Conservation (phyloP, 2,329 filamentous ascomycete genomes). For the Aspergillus texensis region DNA sequence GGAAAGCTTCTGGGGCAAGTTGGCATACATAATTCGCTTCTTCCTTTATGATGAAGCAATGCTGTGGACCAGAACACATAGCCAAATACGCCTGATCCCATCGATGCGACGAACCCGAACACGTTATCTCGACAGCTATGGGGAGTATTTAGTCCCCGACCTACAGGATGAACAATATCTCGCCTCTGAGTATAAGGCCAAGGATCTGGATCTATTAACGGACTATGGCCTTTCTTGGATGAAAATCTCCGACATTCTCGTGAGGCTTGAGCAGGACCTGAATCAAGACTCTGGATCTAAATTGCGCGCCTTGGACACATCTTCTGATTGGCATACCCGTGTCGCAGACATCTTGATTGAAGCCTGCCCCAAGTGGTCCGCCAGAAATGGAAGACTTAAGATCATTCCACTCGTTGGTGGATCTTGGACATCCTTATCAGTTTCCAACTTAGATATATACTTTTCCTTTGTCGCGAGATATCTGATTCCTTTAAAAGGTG, state of each 20-base stretch:
- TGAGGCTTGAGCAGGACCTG: slow-evolving; percentile 7
- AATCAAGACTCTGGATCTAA: slow-evolving; percentile 4
- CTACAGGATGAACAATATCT: slow-evolving; percentile 7
- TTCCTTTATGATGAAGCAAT: no score
- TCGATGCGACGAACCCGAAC: slow-evolving; percentile 7
- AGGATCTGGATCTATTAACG: slow-evolving; percentile 4
- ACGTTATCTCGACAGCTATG: slow-evolving; percentile 8
- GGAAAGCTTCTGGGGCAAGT: slow-evolving; percentile 12
- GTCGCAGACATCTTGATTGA: slow-evolving; percentile 5
- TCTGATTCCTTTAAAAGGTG: not conserved
- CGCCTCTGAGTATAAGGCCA: slow-evolving; percentile 1
- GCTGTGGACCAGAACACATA: slow-evolving; percentile 8
- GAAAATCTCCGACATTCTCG: not conserved
- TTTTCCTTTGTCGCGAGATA: not conserved
- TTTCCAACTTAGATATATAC: not conserved
- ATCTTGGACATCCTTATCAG: not conserved
- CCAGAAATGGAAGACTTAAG: no score
- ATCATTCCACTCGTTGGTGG: not conserved
- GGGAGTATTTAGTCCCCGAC: slow-evolving; percentile 9
- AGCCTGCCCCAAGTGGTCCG: not conserved
- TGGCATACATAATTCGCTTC: slow-evolving; percentile 6
- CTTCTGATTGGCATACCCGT: slow-evolving; percentile 13
- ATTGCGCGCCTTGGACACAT: not conserved
- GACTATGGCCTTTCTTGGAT: slow-evolving; percentile 6
- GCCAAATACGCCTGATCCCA: slow-evolving; percentile 2